A percentile compares a stretch with the other conserved stretches of the same genome.
These are phyloP conservation scores for Pterulicium gracile DNA, from an alignment of 1,284 basidiomycete species.

Conservation along the genomic window DNA sequence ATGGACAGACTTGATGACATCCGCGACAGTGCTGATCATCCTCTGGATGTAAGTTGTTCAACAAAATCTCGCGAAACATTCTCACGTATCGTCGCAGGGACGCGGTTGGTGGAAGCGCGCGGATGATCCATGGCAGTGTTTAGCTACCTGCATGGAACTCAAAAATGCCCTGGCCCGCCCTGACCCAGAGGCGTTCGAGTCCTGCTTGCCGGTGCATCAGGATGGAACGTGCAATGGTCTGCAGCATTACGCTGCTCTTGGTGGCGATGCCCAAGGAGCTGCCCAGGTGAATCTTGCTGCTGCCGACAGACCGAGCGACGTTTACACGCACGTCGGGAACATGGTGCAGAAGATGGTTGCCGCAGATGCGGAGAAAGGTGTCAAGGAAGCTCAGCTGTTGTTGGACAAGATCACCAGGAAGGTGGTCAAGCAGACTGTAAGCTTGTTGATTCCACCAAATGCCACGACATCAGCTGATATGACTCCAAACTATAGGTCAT, in stretches of 20 bases:
- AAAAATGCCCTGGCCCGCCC: constrained; percentile 65
- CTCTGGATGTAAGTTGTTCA: constrained; percentile 51
- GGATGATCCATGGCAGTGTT: constrained; percentile 97
- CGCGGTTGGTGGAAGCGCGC: constrained; percentile 83
- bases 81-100: constrained; percentile 30
- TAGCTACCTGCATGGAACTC: constrained; percentile 88
- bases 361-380: constrained; percentile 37
- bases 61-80: neutral
- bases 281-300: constrained; percentile 87
- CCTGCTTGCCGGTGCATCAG: constrained; percentile 88
- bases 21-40: constrained; percentile 78
- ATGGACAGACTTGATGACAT: constrained; percentile 69
- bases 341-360: constrained; percentile 53
- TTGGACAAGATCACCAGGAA: constrained; percentile 83
- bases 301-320: constrained; percentile 86
- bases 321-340: constrained; percentile 89
- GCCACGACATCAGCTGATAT: neutral
- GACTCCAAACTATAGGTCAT: constrained; percentile 56
- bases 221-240: constrained; percentile 98
- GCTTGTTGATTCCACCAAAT: too few relatives aligned
- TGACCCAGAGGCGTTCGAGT: constrained; percentile 65
- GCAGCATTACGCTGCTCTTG: constrained; percentile 97
- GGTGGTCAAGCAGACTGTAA: constrained; percentile 94
- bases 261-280: constrained; percentile 86
- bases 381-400: constrained; percentile 54